phyloP scores from a whole-genome alignment of 1,284 basidiomycete species.

The Anthracocystis walkeri region DNA sequence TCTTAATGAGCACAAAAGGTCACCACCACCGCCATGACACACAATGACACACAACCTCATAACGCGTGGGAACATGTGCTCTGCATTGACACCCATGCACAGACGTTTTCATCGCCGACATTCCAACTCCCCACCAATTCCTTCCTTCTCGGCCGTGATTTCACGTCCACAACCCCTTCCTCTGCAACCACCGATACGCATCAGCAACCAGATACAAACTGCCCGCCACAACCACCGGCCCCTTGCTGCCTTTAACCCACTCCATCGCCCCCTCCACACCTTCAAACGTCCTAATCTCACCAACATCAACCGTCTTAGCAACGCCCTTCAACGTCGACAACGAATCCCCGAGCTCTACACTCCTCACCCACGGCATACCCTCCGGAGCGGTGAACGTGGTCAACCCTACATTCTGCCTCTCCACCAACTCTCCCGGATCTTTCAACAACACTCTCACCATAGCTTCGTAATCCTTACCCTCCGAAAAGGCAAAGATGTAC shows the following conservation, averaged over 20 bases:
- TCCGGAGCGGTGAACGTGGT: slow-evolving; percentile 65
- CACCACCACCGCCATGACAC: no score
- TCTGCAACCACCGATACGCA: slow-evolving; percentile 43
- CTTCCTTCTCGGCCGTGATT: no score
- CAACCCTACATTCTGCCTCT: slow-evolving; percentile 55
- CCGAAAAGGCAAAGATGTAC: slow-evolving; percentile 63
- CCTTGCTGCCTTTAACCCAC: slow-evolving; percentile 26
- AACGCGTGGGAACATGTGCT: no score
- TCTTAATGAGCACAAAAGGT: no score
- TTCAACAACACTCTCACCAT: slow-evolving; percentile 56
- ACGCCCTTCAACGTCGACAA: slow-evolving; percentile 16
- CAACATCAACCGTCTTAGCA: slow-evolving; percentile 14
- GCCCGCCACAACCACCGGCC: slow-evolving; percentile 59
- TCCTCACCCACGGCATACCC: slow-evolving; percentile 68
- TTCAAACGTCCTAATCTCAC: slow-evolving; percentile 23
- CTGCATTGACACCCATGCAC: no score
- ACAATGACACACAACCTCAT: no score
- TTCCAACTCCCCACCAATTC: neutral
- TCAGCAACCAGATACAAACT: slow-evolving; percentile 67
- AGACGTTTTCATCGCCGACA: no score
- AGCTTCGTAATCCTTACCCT: slow-evolving; percentile 57
- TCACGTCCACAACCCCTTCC: slow-evolving; percentile 7
- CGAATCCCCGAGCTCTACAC: slow-evolving; percentile 24
- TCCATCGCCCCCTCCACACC: slow-evolving; percentile 34
- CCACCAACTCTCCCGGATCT: slow-evolving; percentile 5